Conservation (phyloP, 441 rosid species). For the Corymbia calophylla region DNA sequence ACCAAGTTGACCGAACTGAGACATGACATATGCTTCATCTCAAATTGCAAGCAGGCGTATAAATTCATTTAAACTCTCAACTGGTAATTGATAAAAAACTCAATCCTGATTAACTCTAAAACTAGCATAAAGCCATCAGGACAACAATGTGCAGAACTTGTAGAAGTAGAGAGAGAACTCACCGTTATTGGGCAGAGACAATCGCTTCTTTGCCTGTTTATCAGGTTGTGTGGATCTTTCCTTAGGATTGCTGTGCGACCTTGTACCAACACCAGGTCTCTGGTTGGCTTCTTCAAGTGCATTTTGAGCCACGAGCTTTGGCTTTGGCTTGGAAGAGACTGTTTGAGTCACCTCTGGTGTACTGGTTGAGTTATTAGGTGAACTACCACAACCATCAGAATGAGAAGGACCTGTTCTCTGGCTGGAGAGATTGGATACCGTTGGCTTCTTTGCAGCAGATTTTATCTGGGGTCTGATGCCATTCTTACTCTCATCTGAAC, state of each 20-base stretch:
- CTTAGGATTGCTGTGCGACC: constrained; percentile 94
- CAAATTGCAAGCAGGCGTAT: not conserved
- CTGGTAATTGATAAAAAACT: not conserved
- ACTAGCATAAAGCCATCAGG: not conserved
- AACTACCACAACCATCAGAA: constrained; percentile 60
- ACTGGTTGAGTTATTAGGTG: constrained; percentile 52
- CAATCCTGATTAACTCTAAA: not conserved
- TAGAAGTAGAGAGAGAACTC: constrained; percentile 13
- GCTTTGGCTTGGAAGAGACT: constrained; percentile 36
- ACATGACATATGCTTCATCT: not conserved
- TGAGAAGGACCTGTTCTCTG: constrained; percentile 67
- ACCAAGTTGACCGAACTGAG: not conserved
- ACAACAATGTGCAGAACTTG: not conserved
- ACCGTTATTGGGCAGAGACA: constrained; percentile 83
- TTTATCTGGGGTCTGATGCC: constrained; percentile 46
- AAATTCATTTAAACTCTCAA: not conserved
- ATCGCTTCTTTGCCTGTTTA: constrained; percentile 56
- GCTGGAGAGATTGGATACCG: constrained; percentile 32
- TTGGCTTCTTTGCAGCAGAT: constrained; percentile 43
- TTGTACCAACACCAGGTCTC: constrained; percentile 36
- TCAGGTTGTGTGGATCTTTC: constrained; percentile 53
- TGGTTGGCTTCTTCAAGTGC: constrained; percentile 46
- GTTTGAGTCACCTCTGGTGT: constrained; percentile 37
- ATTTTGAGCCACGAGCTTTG: constrained; percentile 22
- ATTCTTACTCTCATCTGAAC: constrained; percentile 30